Evolutionary conservation across 2,329 filamentous ascomycete genomes (phyloP), one percentile per base, ranked within the genome.

Genomic region (Didymella arachidicola): DNA sequence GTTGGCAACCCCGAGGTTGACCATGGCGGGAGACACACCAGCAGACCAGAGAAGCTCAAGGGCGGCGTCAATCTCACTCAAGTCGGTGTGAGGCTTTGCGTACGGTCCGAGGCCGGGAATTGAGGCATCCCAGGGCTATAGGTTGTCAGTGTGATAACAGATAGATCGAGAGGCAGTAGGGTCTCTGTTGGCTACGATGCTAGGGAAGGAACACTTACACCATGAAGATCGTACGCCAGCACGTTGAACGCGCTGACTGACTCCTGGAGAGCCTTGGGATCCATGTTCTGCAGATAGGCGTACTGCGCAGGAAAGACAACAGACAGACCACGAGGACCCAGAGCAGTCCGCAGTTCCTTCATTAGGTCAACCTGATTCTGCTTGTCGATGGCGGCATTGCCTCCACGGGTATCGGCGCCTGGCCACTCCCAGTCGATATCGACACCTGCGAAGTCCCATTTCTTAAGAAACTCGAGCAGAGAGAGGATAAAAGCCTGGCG

Each of bases 151-250:
- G 2, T 29, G 8, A 26, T 12, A 34, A 11, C 12, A 11, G 14
- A 12, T 12, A 34, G 30, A 34, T 5, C 4, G 2, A 11, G 27
- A 5, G 7, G 11, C 27, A 29, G 27, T 5, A 29, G 27, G 6
- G 7, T 4, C 11, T 29, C 27, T 11, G 7, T 8, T 29, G 27
- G 27, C 27, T 11, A 29, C 27, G 11, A 29, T 29, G 27, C 7
- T 29, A 7, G 27, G 22, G 22, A 3, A 29, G 27, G 18, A 14
- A 38, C 34, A 61, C 61, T 64, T 38, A 57, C 55, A 29, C 81
- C 81, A 57, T 83, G 79, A 0, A 82, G 57, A 57, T 83, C 79
- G 58, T 82, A 82, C 0, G 72, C 72, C 72, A 83, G 79, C n/a
- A 83, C 36, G 55, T 81, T 83, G 61, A 81, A 76, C 62, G 69